Percentiles rank a stretch among this genome's conserved stretches.
Conservation (phyloP, 495 filamentous ascomycete genomes). For the Parachaetomium inaequale region DNA sequence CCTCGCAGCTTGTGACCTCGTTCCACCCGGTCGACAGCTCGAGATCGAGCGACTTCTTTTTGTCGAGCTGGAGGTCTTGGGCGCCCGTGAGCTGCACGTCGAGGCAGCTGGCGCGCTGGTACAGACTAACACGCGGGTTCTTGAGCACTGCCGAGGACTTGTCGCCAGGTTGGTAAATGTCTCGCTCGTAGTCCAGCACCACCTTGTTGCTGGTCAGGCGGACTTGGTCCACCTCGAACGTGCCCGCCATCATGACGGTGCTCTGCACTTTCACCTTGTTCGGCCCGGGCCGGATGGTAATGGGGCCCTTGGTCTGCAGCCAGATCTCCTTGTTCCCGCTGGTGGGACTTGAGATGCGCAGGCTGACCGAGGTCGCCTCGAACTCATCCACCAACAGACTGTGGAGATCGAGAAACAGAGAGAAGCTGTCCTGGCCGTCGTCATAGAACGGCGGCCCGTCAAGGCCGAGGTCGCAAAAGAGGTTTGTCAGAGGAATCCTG, state of each 20-base stretch:
- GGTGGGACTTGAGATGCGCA: conserved; percentile 56
- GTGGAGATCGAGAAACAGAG: conserved; percentile 62
- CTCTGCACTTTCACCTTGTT: conserved; percentile 50
- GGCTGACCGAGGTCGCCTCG: conserved; percentile 59
- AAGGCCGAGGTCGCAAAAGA: conserved; percentile 68
- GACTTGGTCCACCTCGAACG: conserved; percentile 72
- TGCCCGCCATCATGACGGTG: conserved; percentile 64
- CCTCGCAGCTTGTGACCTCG: conserved; percentile 59
- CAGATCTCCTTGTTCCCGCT: conserved; percentile 60
- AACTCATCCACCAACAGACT: conserved; percentile 72
- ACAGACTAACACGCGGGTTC: conserved; percentile 43
- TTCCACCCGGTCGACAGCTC: conserved; percentile 75
- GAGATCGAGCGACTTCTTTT: conserved; percentile 70
- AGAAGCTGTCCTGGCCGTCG: conserved; percentile 72
- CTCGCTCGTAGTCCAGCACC: conserved; percentile 59
- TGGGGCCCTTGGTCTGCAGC: conserved; percentile 49
- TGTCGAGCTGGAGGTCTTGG: conserved; percentile 67
- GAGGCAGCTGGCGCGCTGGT: conserved; percentile 48
- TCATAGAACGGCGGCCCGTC: conserved; percentile 68
- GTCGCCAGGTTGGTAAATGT: conserved; percentile 36
- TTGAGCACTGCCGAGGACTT: conserved; percentile 43
- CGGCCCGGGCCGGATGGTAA: conserved; percentile 52
- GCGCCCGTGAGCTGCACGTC: conserved; percentile 47
- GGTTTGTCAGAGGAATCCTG: conserved; percentile 62
- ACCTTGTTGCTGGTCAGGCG: conserved; percentile 66